Base-by-base conservation (phyloP, 306 rosid species). In the Vigna unguiculata region DNA sequence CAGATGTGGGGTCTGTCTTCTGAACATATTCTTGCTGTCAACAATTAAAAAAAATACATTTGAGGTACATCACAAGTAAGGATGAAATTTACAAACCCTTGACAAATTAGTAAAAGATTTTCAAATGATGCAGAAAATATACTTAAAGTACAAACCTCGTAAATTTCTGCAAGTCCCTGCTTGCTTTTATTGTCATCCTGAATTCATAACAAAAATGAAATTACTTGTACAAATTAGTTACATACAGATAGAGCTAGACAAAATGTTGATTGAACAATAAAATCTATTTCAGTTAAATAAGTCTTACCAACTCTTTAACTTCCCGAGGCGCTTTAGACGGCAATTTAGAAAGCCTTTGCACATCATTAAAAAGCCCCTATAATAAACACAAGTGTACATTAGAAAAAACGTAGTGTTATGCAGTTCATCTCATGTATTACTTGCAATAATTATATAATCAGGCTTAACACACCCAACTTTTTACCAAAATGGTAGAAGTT, bases 161-260 rank as follows among this genome's bases (percentile, higher is more conserved):
- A 92, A 71, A 92, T 55, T 45, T 92, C 96, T 54, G 89, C 97
- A 74, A 95, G 92, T 70, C 99, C 97, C 78, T 86, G 84, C 90
- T 91, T 88, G 92, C 91, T 95, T 86, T 91, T 95, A 82, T 82
- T 92, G 73, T 95, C 97, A 58, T 95, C 97, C 99, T 95, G 90
- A 65, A 80, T 46, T 72, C 64, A 71, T 41, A 68, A 51, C 14
- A 55, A 16, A 55, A 62, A 81, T 70, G 24, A 69, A 62, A 81
- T 70, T 19, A 69, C 2, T 46, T 79, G 71, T 36, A 57, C 41
- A 58, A 77, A 80, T 79, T 45, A 83, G 62, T 52, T 47, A 54
- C 34, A 62, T 14, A 14, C n/a, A 66, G 74, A 61, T 65, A 61
- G 59, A 66, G 66, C 53, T 15, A 61, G 34, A 71, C 4, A 34